Conservation (phyloP, 108 stramenopile species). For the Tribonema minus region DNA sequence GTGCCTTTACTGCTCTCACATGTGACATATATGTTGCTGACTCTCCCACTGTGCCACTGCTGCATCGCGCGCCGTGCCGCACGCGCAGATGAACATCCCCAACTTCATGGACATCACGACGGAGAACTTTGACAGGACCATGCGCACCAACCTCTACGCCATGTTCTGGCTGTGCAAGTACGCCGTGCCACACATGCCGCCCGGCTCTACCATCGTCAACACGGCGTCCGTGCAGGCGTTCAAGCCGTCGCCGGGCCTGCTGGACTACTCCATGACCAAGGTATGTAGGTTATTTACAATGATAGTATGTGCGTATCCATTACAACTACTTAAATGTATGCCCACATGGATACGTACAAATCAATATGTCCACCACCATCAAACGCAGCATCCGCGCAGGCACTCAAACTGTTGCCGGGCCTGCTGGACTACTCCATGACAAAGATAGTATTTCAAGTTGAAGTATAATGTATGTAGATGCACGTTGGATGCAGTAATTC, state of each 20-base stretch:
- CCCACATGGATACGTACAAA: too few relatives aligned
- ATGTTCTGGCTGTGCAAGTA: constrained; percentile 8
- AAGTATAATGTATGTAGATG: too few relatives aligned
- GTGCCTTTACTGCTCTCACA: too few relatives aligned
- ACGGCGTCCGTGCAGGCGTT: neutral
- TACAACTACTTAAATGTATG: too few relatives aligned
- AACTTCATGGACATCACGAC: constrained; percentile 7
- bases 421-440: neutral
- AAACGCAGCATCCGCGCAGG: neutral
- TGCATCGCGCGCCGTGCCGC: too few relatives aligned
- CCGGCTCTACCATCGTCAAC: neutral
- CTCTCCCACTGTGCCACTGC: too few relatives aligned
- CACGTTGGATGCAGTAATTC: too few relatives aligned
- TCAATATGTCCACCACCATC: neutral
- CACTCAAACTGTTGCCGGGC: neutral
- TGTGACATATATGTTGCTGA: too few relatives aligned
- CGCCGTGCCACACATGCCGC: constrained; percentile 17
- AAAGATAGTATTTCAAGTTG: too few relatives aligned
- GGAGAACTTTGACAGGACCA: constrained; percentile 13
- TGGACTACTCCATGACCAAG: neutral
- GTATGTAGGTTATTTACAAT: too few relatives aligned
- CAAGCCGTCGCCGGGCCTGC: neutral
- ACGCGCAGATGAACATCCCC: neutral
- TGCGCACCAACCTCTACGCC: constrained; percentile 6
- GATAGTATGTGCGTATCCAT: too few relatives aligned